Base-by-base conservation (phyloP, 441 rosid genomes). In the Erodium texanum region DNA sequence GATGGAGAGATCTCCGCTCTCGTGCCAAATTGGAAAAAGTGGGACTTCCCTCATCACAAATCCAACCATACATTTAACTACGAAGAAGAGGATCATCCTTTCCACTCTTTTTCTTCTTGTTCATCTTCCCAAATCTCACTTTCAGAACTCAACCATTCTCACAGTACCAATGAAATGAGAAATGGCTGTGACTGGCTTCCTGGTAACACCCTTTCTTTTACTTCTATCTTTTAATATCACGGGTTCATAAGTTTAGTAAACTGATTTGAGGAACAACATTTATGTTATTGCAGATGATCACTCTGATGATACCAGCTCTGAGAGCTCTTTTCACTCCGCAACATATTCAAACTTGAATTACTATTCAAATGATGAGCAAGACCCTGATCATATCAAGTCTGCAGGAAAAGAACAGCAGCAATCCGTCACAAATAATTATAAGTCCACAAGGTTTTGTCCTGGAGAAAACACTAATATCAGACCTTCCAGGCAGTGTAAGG, bases 291-390 rank as follows among this genome's bases (percentile, higher is more conserved):
- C 90, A 89, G 93, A 82, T 86, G 86, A 81, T 76, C 79, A 74
- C 62, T 68, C 65, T 73, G 90, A 89, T 75, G 93, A 87, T 73
- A 80, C 85, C 66, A 75, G 85, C 79, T 89, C 96, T 76, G 82
- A 81, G 70, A 82, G 91, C 80, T 89, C 93, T 75, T 81, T 88
- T 67, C 75, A 80, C 78, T 86, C 93, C 66, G 86, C 84, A 73
- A 75, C 86, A 68, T 87, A 86, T 76, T 81, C 90, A 75, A 78
- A 80, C 82, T 58, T 85, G 74, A 82, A 76, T 73, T 89, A 85
- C 82, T 62, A 76, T 67, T 80, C 74, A 50, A 74, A 75, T 7
- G 88, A 87, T 22, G 93, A 86, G 66, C 75, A 76, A 73, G 74
- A 66, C 65, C 59, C 78, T 27, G 79, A 80, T 45, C 54, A 45